Percentiles rank a stretch among this genome's conserved stretches.
These are phyloP conservation scores for Cephalotrichum gorgonifer DNA, from an alignment of 2,329 filamentous ascomycete genomes.

Conservation along the genomic window DNA sequence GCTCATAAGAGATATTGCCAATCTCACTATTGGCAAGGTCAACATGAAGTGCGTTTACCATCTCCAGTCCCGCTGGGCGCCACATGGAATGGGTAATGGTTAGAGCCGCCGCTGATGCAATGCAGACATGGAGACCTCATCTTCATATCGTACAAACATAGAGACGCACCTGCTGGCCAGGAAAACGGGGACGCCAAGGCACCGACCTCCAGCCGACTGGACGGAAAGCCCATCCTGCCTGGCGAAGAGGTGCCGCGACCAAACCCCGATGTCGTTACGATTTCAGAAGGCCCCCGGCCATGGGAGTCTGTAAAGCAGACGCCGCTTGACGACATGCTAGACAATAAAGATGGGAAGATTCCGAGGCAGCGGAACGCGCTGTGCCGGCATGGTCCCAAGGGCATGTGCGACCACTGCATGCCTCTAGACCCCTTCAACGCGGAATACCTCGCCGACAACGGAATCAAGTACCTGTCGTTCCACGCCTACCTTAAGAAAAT, in stretches of 20 bases:
- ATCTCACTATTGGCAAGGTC: slow-evolving; percentile 45
- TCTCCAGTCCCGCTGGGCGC: not conserved
- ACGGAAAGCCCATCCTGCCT: slow-evolving; percentile 62
- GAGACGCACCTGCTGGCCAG: slow-evolving; percentile 28
- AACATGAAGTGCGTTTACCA: slow-evolving; percentile 42
- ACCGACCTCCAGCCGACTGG: slow-evolving; percentile 57
- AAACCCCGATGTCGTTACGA: slow-evolving; percentile 53
- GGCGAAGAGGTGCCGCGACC: slow-evolving; percentile 57
- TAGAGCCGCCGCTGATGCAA: slow-evolving; percentile 1
- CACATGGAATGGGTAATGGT: not conserved
- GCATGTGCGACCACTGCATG: slow-evolving; percentile 99
- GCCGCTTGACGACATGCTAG: slow-evolving; percentile 72
- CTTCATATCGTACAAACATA: slow-evolving; percentile 70
- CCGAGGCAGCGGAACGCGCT: slow-evolving; percentile 69
- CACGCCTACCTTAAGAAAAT: slow-evolving; percentile 91
- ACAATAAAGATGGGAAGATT: slow-evolving; percentile 86
- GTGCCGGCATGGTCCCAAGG: slow-evolving; percentile 92
- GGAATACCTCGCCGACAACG: slow-evolving; percentile 85
- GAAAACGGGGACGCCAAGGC: slow-evolving; percentile 26
- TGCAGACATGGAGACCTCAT: slow-evolving; percentile 80
- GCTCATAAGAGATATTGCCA: slow-evolving; percentile 45
- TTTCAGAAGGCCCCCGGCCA: slow-evolving; percentile 42
- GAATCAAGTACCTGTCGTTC: slow-evolving; percentile 97
- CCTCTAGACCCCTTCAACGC: slow-evolving; percentile 87
- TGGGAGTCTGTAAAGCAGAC: slow-evolving; percentile 93